Conservation (phyloP, 345 rosid species). For the Raphanus sativus region DNA sequence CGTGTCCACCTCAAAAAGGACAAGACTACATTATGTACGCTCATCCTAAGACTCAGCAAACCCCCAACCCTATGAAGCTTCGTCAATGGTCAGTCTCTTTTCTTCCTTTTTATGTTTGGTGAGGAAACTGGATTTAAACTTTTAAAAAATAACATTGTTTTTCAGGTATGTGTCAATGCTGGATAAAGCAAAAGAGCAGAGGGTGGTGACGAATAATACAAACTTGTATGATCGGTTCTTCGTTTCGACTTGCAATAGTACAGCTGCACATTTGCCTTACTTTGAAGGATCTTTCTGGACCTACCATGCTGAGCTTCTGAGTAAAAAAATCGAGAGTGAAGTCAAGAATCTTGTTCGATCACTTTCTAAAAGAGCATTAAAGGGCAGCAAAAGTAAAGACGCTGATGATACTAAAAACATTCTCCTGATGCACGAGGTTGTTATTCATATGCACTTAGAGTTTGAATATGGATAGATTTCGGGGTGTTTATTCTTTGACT, state of each 20-base stretch:
- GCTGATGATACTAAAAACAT: slow-evolving; percentile 43
- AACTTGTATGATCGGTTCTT: slow-evolving; percentile 55
- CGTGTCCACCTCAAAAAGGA: slow-evolving; percentile 85
- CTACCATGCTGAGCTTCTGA: slow-evolving; percentile 39
- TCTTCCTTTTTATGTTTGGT: not conserved
- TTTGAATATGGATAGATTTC: not conserved
- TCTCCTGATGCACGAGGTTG: slow-evolving; percentile 49
- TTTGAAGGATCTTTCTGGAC: slow-evolving; percentile 64
- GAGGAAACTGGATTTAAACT: slow-evolving; percentile 10
- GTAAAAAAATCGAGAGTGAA: slow-evolving; percentile 35
- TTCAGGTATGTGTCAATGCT: slow-evolving; percentile 49
- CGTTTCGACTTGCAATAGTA: slow-evolving; percentile 33
- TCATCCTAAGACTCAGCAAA: slow-evolving; percentile 90
- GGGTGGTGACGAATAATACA: slow-evolving; percentile 38
- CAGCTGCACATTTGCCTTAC: slow-evolving; percentile 57
- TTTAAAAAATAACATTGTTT: not conserved
- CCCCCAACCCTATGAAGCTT: slow-evolving; percentile 78
- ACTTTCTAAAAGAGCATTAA: slow-evolving; percentile 31
- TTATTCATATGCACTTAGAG: not conserved
- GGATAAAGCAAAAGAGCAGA: slow-evolving; percentile 42
- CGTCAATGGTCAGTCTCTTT: slow-evolving; percentile 43
- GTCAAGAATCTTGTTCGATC: slow-evolving; percentile 19
- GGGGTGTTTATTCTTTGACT: slow-evolving; percentile 17
- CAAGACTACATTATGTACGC: slow-evolving; percentile 83
- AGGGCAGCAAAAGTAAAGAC: slow-evolving; percentile 15